A percentile compares a stretch with the other conserved stretches of the same genome.
Evolutionary conservation across 306 rosid species (phyloP).

Genomic region (Quercus agrifolia): DNA sequence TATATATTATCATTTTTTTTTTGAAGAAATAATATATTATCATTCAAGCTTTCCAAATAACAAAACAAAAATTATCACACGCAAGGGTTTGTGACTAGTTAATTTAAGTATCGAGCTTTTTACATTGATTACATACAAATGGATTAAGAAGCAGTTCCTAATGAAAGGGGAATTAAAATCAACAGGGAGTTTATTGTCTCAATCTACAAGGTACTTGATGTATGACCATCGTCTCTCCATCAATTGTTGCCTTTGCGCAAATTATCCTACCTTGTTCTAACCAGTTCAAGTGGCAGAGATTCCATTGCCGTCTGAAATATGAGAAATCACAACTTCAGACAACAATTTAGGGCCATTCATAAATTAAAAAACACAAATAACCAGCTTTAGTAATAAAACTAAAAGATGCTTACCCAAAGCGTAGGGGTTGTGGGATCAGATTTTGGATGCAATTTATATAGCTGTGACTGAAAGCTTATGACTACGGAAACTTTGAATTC

Average conservation of each 20-base stretch:
- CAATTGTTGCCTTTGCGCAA: neutral
- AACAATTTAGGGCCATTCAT: slow-evolving; percentile 9
- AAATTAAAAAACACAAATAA: neutral
- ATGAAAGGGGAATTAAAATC: neutral
- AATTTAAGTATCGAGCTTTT: neutral
- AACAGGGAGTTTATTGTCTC: neutral
- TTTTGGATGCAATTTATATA: slow-evolving; percentile 62
- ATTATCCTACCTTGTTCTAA: slow-evolving; percentile 48
- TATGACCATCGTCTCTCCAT: neutral
- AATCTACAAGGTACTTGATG: slow-evolving; percentile 4
- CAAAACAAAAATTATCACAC: too few species aligned
- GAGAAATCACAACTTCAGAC: slow-evolving; percentile 1
- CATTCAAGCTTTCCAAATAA: too few species aligned
- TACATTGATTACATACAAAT: neutral
- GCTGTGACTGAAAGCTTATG: slow-evolving; percentile 71
- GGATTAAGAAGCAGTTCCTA: neutral
- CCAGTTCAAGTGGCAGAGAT: slow-evolving; percentile 79
- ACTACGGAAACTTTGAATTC: slow-evolving; percentile 76
- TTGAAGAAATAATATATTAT: too few species aligned
- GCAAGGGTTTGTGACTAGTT: neutral
- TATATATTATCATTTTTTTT: too few species aligned
- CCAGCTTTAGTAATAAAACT: neutral
- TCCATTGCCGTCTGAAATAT: slow-evolving; percentile 75
- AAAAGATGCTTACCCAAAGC: slow-evolving; percentile 64
- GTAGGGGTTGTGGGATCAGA: slow-evolving; percentile 79